A percentile compares a stretch with the other conserved stretches of the same genome.
Evolutionary conservation across 495 filamentous ascomycete genomes (phyloP).

Genomic region (Aspergillus nanangensis): DNA sequence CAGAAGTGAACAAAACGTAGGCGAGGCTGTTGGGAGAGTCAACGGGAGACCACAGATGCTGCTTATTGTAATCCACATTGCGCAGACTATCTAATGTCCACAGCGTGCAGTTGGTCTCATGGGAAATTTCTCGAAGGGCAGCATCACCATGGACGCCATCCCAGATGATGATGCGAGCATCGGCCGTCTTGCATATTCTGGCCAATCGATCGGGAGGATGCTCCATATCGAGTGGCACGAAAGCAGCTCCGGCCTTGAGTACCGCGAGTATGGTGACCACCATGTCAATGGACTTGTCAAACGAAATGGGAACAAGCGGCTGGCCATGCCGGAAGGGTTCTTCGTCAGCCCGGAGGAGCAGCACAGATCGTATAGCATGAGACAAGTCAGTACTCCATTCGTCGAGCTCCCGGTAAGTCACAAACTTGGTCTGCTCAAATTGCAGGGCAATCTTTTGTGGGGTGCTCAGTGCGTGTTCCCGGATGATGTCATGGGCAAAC

Average conservation of each 20-base stretch:
- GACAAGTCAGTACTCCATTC: background rate
- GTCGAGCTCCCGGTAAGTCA: constrained; percentile 2
- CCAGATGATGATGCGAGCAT: constrained; percentile 2
- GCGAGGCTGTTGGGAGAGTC: background rate
- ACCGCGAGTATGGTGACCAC: constrained; percentile 2
- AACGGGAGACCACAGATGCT: background rate
- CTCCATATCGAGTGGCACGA: constrained; percentile 1
- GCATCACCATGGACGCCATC: background rate
- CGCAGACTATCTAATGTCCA: background rate
- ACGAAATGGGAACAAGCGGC: constrained; percentile 1
- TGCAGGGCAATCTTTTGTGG: constrained; percentile 6
- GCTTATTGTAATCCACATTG: background rate
- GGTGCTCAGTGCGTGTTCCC: background rate
- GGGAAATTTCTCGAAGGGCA: background rate
- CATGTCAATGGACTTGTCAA: constrained; percentile 4
- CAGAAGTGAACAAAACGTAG: constrained; percentile 6
- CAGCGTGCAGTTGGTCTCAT: background rate
- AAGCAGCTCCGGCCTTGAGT: constrained; percentile 2
- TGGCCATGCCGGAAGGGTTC: background rate
- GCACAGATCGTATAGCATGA: background rate
- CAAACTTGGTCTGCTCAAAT: background rate
- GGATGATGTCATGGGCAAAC: background rate
- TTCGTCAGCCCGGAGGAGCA: background rate
- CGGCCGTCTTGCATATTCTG: background rate
- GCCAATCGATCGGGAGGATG: constrained; percentile 1